Conservation (phyloP, 768 basidiomycete genomes). For the Tricholoma sp. region DNA sequence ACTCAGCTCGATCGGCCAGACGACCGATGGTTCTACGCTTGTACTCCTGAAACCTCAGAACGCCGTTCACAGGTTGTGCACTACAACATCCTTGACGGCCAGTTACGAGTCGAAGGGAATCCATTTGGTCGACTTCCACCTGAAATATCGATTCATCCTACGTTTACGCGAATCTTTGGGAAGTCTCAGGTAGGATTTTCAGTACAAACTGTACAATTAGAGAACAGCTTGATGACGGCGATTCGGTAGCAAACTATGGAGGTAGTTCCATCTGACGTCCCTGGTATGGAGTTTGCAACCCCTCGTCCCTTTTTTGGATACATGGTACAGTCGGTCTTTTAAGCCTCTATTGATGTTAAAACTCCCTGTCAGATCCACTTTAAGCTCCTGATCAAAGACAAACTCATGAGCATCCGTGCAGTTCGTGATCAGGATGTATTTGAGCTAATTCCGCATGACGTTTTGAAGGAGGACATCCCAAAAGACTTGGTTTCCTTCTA, state of each 20-base stretch:
- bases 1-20: too few relatives aligned
- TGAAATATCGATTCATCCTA: too few relatives aligned
- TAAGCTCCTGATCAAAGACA: slow-evolving; percentile 14
- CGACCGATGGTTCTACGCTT: too few relatives aligned
- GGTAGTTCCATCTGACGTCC: slow-evolving; percentile 27
- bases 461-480: slow-evolving; percentile 25
- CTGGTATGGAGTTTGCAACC: slow-evolving; percentile 29
- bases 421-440: slow-evolving; percentile 11
- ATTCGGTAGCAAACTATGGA: slow-evolving; percentile 24
- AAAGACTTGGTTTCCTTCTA: slow-evolving; percentile 20
- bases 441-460: slow-evolving; percentile 30
- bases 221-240: too few relatives aligned
- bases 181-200: too few relatives aligned
- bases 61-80: too few relatives aligned
- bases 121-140: too few relatives aligned
- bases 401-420: slow-evolving; percentile 22
- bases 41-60: too few relatives aligned
- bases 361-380: neutral
- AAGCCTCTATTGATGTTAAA: neutral
- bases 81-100: too few relatives aligned
- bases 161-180: too few relatives aligned
- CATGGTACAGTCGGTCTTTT: neutral
- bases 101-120: too few relatives aligned
- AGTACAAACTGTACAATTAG: too few relatives aligned
- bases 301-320: neutral